Conservation (phyloP, 495 filamentous ascomycete genomes). For the Penicillium flavigenum region DNA sequence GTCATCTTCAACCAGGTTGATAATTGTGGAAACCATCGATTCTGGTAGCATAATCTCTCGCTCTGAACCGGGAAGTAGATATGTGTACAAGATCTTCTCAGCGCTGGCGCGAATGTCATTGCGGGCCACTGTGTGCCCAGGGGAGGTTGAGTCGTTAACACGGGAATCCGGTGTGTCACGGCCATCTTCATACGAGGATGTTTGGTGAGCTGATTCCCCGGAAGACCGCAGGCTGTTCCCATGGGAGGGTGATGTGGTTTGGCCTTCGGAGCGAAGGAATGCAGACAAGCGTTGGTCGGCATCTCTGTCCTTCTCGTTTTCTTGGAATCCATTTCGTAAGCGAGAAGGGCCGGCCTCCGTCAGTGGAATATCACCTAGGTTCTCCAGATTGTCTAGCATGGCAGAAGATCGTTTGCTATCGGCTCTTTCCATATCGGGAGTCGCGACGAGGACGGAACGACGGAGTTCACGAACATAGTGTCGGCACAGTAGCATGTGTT, state of each 20-base stretch:
- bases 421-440: conserved; percentile 81
- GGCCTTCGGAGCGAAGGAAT: conserved; percentile 74
- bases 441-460: conserved; percentile 87
- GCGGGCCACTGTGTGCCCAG: conserved; percentile 77
- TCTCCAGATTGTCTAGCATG: conserved; percentile 69
- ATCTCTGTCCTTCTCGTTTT: conserved; percentile 54
- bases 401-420: conserved; percentile 81
- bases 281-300: conserved; percentile 86
- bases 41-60: conserved; percentile 92
- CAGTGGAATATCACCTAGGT: conserved; percentile 57
- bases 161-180: conserved; percentile 64
- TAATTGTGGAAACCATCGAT: conserved; percentile 77
- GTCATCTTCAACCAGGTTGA: conserved; percentile 78
- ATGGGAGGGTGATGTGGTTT: conserved; percentile 60
- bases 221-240: conserved; percentile 62
- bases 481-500: conserved; percentile 96
- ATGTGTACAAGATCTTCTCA: conserved; percentile 97
- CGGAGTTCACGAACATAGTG: conserved; percentile 97
- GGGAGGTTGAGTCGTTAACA: conserved; percentile 63
- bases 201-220: conserved; percentile 35
- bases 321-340: conserved; percentile 35
- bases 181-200: conserved; percentile 50
- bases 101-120: conserved; percentile 88
- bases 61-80: conserved; percentile 86
- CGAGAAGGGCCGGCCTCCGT: conserved; percentile 48